A percentile compares a stretch with the other conserved stretches of the same genome.
Conservation (phyloP, 768 basidiomycete genomes). For the Phaeotremella fagi region DNA sequence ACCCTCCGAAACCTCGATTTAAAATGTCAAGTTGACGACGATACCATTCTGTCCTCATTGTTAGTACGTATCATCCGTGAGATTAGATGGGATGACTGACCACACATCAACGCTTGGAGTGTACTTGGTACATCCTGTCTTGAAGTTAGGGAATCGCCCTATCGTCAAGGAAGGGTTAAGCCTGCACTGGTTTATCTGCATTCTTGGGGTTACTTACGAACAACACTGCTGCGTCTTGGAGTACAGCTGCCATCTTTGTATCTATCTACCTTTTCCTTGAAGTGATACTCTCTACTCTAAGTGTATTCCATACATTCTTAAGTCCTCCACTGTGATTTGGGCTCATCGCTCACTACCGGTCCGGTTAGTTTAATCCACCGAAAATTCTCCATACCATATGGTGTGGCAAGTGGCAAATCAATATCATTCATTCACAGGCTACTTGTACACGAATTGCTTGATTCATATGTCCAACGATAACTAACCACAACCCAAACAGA, state of each 20-base stretch:
- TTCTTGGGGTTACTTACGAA: background rate
- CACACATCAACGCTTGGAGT: conserved; percentile 7
- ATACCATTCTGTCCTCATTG: conserved; percentile 15
- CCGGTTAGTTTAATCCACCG: too few relatives aligned
- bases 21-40: conserved; percentile 16
- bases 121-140: conserved; percentile 14
- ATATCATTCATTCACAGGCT: too few relatives aligned
- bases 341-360: too few relatives aligned
- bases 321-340: too few relatives aligned
- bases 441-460: too few relatives aligned
- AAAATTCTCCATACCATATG: too few relatives aligned
- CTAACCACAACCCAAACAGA: too few relatives aligned
- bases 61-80: background rate
- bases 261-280: background rate
- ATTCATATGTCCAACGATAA: too few relatives aligned
- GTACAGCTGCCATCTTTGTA: conserved; percentile 1
- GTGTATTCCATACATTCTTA: too few relatives aligned
- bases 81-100: background rate
- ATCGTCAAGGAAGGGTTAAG: background rate
- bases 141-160: conserved; percentile 18
- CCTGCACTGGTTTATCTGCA: background rate
- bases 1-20: conserved; percentile 35
- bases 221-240: conserved; percentile 3
- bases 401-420: too few relatives aligned
- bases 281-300: too few relatives aligned